These are phyloP conservation scores for Paraphaeosphaeria sporulosa DNA, from an alignment of 2,329 filamentous ascomycete genomes.

Conservation along the genomic window DNA sequence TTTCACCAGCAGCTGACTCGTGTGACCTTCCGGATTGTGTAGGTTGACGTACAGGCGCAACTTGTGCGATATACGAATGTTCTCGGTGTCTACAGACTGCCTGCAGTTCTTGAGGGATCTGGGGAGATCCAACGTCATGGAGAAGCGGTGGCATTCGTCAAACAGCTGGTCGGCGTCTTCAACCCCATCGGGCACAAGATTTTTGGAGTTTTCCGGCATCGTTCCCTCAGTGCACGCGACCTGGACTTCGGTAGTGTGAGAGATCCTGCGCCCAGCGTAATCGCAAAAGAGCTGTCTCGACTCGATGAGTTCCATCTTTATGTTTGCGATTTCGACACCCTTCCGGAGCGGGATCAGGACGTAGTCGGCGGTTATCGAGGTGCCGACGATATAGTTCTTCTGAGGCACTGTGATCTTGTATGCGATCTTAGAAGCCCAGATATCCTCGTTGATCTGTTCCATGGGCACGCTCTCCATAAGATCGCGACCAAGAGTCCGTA, in stretches of 20 bases:
- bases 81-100: slow-evolving; percentile 86
- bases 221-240: slow-evolving; percentile 44
- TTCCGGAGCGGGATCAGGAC: slow-evolving; percentile 88
- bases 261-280: slow-evolving; percentile 50
- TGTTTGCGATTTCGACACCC: slow-evolving; percentile 82
- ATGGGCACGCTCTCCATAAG: slow-evolving; percentile 70
- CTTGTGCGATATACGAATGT: slow-evolving; percentile 93
- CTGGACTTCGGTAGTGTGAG: slow-evolving; percentile 39
- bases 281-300: slow-evolving; percentile 50
- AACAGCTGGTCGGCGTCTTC: slow-evolving; percentile 49
- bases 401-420: slow-evolving; percentile 94
- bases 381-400: slow-evolving; percentile 94
- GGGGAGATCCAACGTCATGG: slow-evolving; percentile 71
- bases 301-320: slow-evolving; percentile 83
- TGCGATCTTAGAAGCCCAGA: slow-evolving; percentile 97
- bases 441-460: slow-evolving; percentile 81
- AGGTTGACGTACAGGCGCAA: slow-evolving; percentile 90
- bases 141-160: slow-evolving; percentile 68
- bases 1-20: slow-evolving; percentile 91
- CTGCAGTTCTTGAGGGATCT: slow-evolving; percentile 83
- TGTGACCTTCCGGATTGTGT: slow-evolving; percentile 92
- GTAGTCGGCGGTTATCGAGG: slow-evolving; percentile 83
- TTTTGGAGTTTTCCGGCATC: slow-evolving; percentile 45
- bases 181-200: slow-evolving; percentile 35
- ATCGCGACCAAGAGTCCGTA: slow-evolving; percentile 62